Base-by-base conservation (phyloP, 352 stramenopile genomes). In the Aphanomyces astaci region DNA sequence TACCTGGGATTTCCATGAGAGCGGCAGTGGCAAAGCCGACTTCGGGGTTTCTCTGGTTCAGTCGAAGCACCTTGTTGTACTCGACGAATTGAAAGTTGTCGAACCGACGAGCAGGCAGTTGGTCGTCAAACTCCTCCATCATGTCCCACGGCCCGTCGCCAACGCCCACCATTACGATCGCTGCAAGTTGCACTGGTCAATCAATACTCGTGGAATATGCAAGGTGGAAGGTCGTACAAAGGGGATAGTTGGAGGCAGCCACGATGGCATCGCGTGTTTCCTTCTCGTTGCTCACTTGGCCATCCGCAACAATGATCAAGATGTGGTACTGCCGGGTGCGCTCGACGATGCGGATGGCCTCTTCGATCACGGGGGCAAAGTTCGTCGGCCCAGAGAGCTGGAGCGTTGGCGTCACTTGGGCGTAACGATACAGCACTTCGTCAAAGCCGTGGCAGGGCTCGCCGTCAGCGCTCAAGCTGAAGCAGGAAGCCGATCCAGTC, bases 81-180 rank as follows among this genome's bases (percentile, higher is more conserved):
- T 84, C 78, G 24, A 92, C 83, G 48, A 92, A 92, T 72, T 93
- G 81, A 72, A 92, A 92, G 66, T 93, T 93, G 77, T 92, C 83
- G 56, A 90, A 92, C 15, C 70, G 77, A 25, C 83, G 81, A 40
- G 60, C 55, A 0, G 82, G 80, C 11, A 94, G 73, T 27, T 74
- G 65, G 53, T 85, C 77, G 48, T 88, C 76, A 64, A 84, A 90
- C 46, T 84, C 69, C 31, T 85, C 74, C 80, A 93, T 89, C 9
- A 80, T 72, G 31, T 87, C 79, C 84, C 82, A 91, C 3, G 84
- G 82, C 1, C 84, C 84, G 55, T 93, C 82, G 15, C 84, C 84
- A 49, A 93, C 81, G 22, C 84, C 82, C 3, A 90, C 79, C 17
- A 91, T 77, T 43, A 93, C 64, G 28, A 93, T 91, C 36, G 85